Conservation (phyloP, 2,329 filamentous ascomycete species). For the Alternaria sp. region DNA sequence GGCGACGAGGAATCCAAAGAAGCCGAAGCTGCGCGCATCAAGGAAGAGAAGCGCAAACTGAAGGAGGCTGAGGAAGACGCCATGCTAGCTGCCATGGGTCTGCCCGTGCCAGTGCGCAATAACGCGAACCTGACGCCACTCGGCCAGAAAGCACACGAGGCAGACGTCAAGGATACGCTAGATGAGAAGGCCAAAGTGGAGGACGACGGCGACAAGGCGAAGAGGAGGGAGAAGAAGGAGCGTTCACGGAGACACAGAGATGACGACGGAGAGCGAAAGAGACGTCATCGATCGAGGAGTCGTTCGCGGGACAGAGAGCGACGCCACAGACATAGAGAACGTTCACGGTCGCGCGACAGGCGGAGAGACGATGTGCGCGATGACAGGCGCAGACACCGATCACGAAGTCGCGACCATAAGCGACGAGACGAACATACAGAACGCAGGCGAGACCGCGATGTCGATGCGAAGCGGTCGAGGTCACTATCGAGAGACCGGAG, state of each 20-base stretch:
- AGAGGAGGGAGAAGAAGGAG: constrained; percentile 30
- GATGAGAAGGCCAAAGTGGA: constrained; percentile 55
- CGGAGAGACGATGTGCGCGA: constrained; percentile 34
- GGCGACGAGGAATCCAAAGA: constrained; percentile 63
- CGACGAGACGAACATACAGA: constrained; percentile 33
- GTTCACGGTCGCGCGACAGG: constrained; percentile 38
- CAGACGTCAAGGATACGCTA: constrained; percentile 62
- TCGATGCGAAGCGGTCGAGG: constrained; percentile 36
- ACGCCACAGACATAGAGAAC: constrained; percentile 35
- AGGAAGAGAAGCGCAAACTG: constrained; percentile 77
- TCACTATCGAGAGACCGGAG: constrained; percentile 25
- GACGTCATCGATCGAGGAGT: constrained; percentile 35
- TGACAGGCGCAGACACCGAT: constrained; percentile 38
- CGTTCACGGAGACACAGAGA: constrained; percentile 33
- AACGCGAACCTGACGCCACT: constrained; percentile 71
- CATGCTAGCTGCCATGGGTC: constrained; percentile 79
- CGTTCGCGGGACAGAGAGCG: constrained; percentile 36
- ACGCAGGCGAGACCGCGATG: constrained; percentile 27
- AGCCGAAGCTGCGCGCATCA: constrained; percentile 61
- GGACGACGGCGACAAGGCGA: constrained; percentile 27
- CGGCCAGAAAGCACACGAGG: constrained; percentile 57
- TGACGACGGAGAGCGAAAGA: constrained; percentile 29
- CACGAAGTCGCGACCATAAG: constrained; percentile 37
- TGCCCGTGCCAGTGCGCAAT: constrained; percentile 70
- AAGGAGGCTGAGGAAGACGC: constrained; percentile 95